Conservation (phyloP, 202 grass and related monocot species). For the Alloteropsis angusta region DNA sequence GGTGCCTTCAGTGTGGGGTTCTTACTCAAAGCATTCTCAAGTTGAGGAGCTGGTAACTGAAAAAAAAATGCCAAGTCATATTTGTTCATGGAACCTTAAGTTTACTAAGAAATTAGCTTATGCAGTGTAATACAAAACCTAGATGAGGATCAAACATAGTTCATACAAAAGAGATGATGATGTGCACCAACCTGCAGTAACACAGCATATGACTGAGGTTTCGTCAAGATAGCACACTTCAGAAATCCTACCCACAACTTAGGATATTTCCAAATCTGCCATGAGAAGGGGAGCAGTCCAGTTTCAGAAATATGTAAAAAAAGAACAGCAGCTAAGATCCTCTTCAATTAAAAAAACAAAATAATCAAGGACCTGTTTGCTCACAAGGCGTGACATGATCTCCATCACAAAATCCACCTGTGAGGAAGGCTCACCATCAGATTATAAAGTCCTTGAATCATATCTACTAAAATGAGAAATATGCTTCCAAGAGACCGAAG, state of each 20-base stretch:
- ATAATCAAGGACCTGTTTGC: constrained; percentile 64
- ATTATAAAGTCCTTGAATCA: constrained; percentile 17
- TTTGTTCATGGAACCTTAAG: background rate
- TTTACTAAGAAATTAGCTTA: background rate
- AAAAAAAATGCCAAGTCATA: background rate
- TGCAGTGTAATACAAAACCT: background rate
- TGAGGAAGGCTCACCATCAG: constrained; percentile 27
- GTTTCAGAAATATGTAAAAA: constrained; percentile 13
- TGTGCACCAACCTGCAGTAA: constrained; percentile 62
- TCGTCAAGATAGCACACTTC: constrained; percentile 83
- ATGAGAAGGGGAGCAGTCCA: constrained; percentile 11
- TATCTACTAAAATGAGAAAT: background rate
- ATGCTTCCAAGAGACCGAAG: background rate
- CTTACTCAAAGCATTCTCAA: constrained; percentile 81
- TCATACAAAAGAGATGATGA: background rate
- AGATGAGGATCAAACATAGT: background rate
- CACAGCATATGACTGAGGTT: constrained; percentile 84
- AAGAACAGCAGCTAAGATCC: background rate
- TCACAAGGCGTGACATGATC: constrained; percentile 84
- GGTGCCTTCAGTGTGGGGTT: constrained; percentile 67
- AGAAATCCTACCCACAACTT: constrained; percentile 97
- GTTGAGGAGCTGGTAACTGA: constrained; percentile 90
- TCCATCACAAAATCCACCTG: constrained; percentile 97
- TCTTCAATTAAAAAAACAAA: background rate
- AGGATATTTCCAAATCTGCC: constrained; percentile 98